Base-by-base conservation (phyloP, 345 rosid genomes). In the Salix viminalis region DNA sequence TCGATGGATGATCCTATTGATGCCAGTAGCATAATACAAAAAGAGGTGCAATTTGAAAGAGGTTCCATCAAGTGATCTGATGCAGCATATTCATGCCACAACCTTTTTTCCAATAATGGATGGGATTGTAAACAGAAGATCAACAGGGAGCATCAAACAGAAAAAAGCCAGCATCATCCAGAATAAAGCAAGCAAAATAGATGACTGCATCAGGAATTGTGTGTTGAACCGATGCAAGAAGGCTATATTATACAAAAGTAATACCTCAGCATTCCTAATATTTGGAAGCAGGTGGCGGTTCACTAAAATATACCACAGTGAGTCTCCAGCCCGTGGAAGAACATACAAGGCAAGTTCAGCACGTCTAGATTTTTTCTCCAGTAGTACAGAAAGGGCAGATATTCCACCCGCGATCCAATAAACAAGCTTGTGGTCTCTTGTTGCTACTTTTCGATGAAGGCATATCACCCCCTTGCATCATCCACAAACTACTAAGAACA, bases 301-400 rank as follows among this genome's bases (percentile, higher is more conserved):
- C 28, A 90, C 86, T 81, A 94, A 88, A 76, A 96, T 94, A 79
- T 92, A 90, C 99, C 98, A 94, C 77, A 92, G 83, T 74, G 99
- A 96, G 79, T 94, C 99, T 81, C 92, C 98, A 39, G 99, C 97
- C 72, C 98, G 89, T 0, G 99, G 99, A 85, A 96, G 94, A 81
- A 96, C 98, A 77, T 96, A 96, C 67, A 96, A 77, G 81, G 95
- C 99, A 66, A 96, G 97, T 89, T 96, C 99, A 56, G 96, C 83
- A 65, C 98, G 97, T 79, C 95, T 94, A 15, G 97, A 77, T 82
- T 96, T 94, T 75, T 96, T 96, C 94, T 96, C 97, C 65, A 96
- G 75, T 73, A 96, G 84, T 46, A 96, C 97, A 16, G 98, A 96
- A 70, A 96, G 96, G 24, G 96, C 97, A n/a, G 99, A 79, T 67